These are phyloP conservation scores for Datura wrightii DNA, from an alignment of 257 asterid species.

Conservation along the genomic window DNA sequence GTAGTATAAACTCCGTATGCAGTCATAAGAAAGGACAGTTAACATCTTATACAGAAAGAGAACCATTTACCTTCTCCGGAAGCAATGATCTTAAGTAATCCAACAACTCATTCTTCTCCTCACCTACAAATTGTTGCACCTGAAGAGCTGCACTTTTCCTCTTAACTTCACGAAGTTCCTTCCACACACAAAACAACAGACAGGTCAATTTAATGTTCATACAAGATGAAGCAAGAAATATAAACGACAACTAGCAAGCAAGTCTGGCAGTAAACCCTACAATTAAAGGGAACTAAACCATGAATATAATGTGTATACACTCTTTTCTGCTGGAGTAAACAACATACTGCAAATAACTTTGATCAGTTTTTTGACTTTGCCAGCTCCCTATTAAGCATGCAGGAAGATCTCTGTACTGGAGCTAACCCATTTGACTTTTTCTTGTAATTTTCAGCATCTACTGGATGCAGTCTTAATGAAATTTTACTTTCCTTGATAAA, in stretches of 20 bases:
- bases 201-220: neutral
- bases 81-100: conserved; percentile 87
- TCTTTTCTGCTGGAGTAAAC: neutral
- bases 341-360: neutral
- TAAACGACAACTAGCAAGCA: neutral
- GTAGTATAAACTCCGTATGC: conserved; percentile 1
- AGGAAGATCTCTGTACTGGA: conserved; percentile 2
- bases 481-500: neutral
- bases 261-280: conserved; percentile 4
- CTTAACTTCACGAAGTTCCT: conserved; percentile 92
- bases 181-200: conserved; percentile 33
- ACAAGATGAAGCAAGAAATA: neutral
- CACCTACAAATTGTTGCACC: conserved; percentile 98
- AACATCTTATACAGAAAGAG: conserved; percentile 10
- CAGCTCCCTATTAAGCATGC: neutral
- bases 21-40: conserved; percentile 1
- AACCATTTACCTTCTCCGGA: conserved; percentile 76
- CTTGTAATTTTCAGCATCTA: neutral
- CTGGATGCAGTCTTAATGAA: neutral
- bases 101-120: conserved; percentile 91
- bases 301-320: neutral
- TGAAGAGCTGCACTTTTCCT: conserved; percentile 94
- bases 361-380: neutral
- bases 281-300: neutral
- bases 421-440: neutral